phyloP scores from a whole-genome alignment of 2,329 filamentous ascomycete species.

The Beauveria asiatica region DNA sequence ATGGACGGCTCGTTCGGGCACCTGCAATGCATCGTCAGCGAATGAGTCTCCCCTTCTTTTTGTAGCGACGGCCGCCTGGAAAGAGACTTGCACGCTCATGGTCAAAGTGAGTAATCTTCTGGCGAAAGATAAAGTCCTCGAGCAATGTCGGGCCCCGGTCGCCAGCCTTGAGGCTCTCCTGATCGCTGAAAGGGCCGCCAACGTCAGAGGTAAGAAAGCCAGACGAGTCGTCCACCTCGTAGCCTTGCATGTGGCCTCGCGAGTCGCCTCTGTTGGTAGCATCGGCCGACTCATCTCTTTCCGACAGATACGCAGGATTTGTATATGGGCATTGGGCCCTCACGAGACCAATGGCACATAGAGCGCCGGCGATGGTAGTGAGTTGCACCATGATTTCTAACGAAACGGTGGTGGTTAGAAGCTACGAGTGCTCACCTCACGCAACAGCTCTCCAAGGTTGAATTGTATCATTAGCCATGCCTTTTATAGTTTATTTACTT shows the following conservation, averaged over 20 bases:
- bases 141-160: slow-evolving; percentile 58
- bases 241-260: slow-evolving; percentile 24
- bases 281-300: slow-evolving; percentile 14
- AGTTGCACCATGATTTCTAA: slow-evolving; percentile 19
- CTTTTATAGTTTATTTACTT: neutral
- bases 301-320: slow-evolving; percentile 18
- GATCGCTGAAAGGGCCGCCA: slow-evolving; percentile 59
- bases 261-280: slow-evolving; percentile 17
- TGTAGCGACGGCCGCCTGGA: neutral
- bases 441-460: too few relatives aligned
- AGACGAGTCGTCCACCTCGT: slow-evolving; percentile 43
- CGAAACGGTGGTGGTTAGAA: neutral
- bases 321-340: slow-evolving; percentile 28
- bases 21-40: slow-evolving; percentile 14
- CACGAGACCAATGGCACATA: slow-evolving; percentile 21
- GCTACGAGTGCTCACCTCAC: neutral
- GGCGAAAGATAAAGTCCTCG: slow-evolving; percentile 64
- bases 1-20: slow-evolving; percentile 60
- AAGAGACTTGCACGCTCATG: slow-evolving; percentile 53
- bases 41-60: neutral
- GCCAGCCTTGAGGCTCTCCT: slow-evolving; percentile 58
- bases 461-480: neutral
- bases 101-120: slow-evolving; percentile 64
- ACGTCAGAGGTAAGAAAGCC: slow-evolving; percentile 56
- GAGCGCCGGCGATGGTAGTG: slow-evolving; percentile 15